Evolutionary conservation across 2,329 filamentous ascomycete genomes (phyloP).

Genomic region (Penicillium sp.): DNA sequence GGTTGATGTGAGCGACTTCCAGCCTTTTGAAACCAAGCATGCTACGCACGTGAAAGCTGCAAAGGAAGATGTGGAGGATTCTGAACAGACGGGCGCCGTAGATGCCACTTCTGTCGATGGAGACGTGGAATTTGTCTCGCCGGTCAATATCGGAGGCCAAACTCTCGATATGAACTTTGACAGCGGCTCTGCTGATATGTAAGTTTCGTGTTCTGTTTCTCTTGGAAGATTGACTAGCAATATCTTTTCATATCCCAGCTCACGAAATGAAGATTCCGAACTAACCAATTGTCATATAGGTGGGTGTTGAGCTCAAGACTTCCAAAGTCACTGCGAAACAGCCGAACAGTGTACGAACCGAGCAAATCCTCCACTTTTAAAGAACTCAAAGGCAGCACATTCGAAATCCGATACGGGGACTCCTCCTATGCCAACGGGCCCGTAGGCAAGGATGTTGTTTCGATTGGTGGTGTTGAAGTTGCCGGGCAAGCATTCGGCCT

Average conservation of each 20-base stretch:
- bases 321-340: conserved; percentile 40
- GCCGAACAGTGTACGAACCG: conserved; percentile 57
- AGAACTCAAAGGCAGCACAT: conserved; percentile 51
- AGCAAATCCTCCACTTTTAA: conserved; percentile 52
- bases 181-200: conserved; percentile 71
- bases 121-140: conserved; percentile 68
- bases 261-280: background rate
- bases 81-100: conserved; percentile 54
- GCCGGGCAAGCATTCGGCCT: conserved; percentile 65
- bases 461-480: conserved; percentile 64
- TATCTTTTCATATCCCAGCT: background rate
- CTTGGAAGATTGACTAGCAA: background rate
- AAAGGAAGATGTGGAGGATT: conserved; percentile 22
- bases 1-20: conserved; percentile 35
- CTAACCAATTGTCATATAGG: conserved; percentile 33
- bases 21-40: conserved; percentile 27
- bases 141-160: conserved; percentile 68
- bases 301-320: conserved; percentile 69
- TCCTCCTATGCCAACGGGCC: conserved; percentile 59
- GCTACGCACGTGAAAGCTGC: conserved; percentile 25
- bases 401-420: conserved; percentile 68
- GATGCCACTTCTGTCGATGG: conserved; percentile 62
- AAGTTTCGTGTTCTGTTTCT: conserved; percentile 28
- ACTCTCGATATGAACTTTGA: conserved; percentile 69
- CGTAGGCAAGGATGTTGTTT: conserved; percentile 66